These are phyloP conservation scores for Ampelocalamus luodianensis DNA, from an alignment of 176 grass and related monocot genomes.

Conservation along the genomic window DNA sequence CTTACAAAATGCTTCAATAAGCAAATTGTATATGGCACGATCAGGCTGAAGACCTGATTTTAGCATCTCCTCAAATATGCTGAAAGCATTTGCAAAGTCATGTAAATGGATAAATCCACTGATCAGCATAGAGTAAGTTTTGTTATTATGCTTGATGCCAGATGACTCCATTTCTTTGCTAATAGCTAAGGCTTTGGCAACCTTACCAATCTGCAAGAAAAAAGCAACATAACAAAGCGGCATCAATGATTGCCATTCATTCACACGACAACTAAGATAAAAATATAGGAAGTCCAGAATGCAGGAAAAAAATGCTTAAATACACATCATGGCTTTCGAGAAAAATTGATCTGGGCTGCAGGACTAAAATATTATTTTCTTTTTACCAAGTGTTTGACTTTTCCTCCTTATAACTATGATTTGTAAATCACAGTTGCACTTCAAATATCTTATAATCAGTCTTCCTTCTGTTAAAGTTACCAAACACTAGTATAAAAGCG, in stretches of 20 bases:
- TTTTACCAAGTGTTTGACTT: neutral
- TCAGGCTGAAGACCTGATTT: constrained; percentile 82
- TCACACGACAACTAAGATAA: neutral
- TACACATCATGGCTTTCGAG: neutral
- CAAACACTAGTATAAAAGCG: neutral
- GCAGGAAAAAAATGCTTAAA: neutral
- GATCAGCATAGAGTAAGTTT: constrained; percentile 98
- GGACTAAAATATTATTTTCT: neutral
- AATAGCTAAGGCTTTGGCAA: constrained; percentile 74
- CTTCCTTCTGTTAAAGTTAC: neutral
- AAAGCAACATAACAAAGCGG: neutral
- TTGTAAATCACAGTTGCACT: constrained; percentile 15
- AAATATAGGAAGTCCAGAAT: neutral
- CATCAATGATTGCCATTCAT: constrained; percentile 12
- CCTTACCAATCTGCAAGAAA: constrained; percentile 73
- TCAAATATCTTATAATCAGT: constrained; percentile 23
- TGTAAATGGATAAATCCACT: constrained; percentile 94
- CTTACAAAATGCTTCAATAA: constrained; percentile 97
- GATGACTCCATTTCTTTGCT: constrained; percentile 80
- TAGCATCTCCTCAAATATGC: constrained; percentile 91
- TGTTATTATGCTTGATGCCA: constrained; percentile 90
- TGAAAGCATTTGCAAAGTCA: constrained; percentile 93
- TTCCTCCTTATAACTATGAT: neutral
- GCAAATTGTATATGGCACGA: constrained; percentile 85
- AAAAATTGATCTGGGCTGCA: neutral